phyloP scores from a whole-genome alignment of 257 asterid species.

The Phtheirospermum japonicum region DNA sequence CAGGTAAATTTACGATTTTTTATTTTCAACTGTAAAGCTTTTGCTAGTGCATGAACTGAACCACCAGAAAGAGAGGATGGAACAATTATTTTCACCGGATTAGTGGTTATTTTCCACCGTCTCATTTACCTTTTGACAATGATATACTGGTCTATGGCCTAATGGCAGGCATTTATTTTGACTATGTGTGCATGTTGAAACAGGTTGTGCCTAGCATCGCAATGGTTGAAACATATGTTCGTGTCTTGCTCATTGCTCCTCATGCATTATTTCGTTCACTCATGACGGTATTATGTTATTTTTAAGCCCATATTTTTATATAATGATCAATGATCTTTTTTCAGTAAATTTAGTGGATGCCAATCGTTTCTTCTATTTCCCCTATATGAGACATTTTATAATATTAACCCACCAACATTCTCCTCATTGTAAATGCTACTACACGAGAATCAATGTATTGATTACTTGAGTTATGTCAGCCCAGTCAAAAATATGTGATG shows the following conservation, averaged over 20 bases:
- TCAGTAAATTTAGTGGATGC: conserved; percentile 18
- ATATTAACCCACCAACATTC: neutral
- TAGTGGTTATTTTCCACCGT: conserved; percentile 17
- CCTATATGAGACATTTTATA: neutral
- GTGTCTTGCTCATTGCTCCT: conserved; percentile 84
- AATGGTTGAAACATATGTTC: conserved; percentile 92
- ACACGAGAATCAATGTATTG: neutral
- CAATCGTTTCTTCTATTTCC: neutral
- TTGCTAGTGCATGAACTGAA: conserved; percentile 23
- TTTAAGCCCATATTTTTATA: conserved; percentile 8
- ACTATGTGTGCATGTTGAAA: conserved; percentile 31
- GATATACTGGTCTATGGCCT: conserved; percentile 2
- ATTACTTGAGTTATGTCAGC: neutral
- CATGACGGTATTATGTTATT: conserved; percentile 51
- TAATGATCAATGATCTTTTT: conserved; percentile 6
- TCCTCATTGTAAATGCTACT: neutral
- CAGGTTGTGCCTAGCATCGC: conserved; percentile 98
- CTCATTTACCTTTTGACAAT: conserved; percentile 6
- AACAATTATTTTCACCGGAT: conserved; percentile 4
- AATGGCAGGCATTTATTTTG: conserved; percentile 24
- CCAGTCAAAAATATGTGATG: neutral
- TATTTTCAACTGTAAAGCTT: conserved; percentile 22
- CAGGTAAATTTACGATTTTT: conserved; percentile 52
- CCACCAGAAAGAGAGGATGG: no score
- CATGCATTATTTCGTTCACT: conserved; percentile 91